These are phyloP conservation scores for Cucumis melo DNA, from an alignment of 306 rosid genomes.

Conservation along the genomic window DNA sequence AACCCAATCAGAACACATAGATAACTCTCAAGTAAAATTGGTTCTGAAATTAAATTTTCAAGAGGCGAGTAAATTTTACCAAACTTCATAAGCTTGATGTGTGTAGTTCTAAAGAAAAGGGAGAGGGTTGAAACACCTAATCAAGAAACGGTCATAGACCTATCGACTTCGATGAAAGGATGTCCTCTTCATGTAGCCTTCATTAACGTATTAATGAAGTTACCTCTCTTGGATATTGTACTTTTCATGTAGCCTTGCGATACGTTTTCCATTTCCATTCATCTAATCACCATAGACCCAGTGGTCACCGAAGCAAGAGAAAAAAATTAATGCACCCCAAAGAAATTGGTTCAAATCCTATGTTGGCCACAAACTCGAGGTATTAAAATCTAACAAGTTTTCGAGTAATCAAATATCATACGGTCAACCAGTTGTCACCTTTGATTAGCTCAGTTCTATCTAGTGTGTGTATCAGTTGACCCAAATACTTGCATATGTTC, in stretches of 20 bases:
- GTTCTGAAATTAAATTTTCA: slow-evolving; percentile 45
- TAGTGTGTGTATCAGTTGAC: background rate
- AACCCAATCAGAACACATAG: slow-evolving; percentile 54
- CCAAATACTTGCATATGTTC: background rate
- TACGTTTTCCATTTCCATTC: no score
- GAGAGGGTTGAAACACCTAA: slow-evolving; percentile 47
- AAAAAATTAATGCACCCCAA: background rate
- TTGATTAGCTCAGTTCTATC: background rate
- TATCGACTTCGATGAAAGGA: background rate
- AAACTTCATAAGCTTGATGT: slow-evolving; percentile 42
- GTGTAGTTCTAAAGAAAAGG: slow-evolving; percentile 33
- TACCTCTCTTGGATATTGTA: background rate
- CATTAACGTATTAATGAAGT: background rate
- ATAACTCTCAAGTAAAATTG: slow-evolving; percentile 66
- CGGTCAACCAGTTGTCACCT: background rate
- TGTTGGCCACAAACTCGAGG: background rate
- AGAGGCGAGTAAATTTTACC: slow-evolving; percentile 36
- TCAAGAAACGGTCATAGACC: slow-evolving; percentile 31
- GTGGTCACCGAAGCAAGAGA: background rate
- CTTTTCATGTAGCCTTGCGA: background rate
- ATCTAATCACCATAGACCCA: background rate
- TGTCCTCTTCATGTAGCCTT: background rate
- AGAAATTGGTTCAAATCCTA: background rate
- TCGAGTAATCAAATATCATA: background rate
- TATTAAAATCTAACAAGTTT: background rate